These are phyloP conservation scores for Singerocomus rubriflavus DNA, from an alignment of 1,284 basidiomycete species.

Conservation along the genomic window DNA sequence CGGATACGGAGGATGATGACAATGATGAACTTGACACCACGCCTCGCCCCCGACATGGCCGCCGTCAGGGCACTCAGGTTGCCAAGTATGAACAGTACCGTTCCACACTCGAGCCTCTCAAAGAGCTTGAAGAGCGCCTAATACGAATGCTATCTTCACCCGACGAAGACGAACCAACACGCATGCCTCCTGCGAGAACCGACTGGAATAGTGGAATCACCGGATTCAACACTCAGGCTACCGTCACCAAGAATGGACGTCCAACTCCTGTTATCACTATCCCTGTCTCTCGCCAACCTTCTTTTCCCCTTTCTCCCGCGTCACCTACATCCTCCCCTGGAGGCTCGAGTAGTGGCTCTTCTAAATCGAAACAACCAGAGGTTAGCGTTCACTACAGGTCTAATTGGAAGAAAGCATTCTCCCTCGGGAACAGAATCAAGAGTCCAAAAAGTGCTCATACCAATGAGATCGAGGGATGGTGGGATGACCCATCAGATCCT, in stretches of 20 bases:
- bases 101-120: constrained; percentile 57
- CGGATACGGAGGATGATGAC: constrained; percentile 50
- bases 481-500: constrained; percentile 79
- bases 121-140: constrained; percentile 64
- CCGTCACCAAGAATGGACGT: constrained; percentile 37
- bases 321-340: constrained; percentile 36
- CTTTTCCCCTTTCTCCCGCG: constrained; percentile 34
- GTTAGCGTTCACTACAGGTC: constrained; percentile 58
- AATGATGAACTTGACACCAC: constrained; percentile 48
- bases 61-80: constrained; percentile 46
- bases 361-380: constrained; percentile 45
- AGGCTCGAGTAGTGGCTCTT: constrained; percentile 31
- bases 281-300: constrained; percentile 37
- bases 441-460: constrained; percentile 64
- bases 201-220: constrained; percentile 35
- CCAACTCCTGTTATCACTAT: constrained; percentile 50
- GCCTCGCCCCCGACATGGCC: constrained; percentile 48
- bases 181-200: constrained; percentile 35
- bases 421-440: constrained; percentile 54
- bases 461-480: constrained; percentile 73
- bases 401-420: constrained; percentile 73
- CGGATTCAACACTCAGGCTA: constrained; percentile 1
- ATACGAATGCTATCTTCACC: constrained; percentile 60
- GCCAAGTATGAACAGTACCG: constrained; percentile 62
- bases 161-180: constrained; percentile 55